Conservation (phyloP, 805 yeast genomes). For the Suhomyces emberorum region DNA sequence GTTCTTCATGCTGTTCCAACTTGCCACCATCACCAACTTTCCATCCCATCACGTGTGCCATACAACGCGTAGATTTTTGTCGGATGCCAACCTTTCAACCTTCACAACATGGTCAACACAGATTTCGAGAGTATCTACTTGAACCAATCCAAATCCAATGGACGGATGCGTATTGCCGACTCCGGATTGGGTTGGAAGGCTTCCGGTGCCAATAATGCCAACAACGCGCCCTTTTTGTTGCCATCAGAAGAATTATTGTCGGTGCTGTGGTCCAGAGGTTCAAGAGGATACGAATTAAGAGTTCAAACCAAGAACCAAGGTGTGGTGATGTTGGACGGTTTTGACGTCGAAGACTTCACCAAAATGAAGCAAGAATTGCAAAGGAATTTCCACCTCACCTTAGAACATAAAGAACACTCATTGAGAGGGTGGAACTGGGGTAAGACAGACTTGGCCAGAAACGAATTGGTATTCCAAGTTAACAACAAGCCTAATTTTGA, state of each 20-base stretch:
- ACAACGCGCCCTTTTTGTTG: conserved; percentile 72
- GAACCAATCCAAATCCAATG: conserved; percentile 79
- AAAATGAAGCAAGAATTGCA: conserved; percentile 80
- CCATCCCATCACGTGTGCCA: background rate
- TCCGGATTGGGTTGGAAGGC: conserved; percentile 99
- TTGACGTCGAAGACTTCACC: conserved; percentile 78
- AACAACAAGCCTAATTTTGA: conserved; percentile 90
- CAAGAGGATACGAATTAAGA: conserved; percentile 85
- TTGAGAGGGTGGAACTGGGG: conserved; percentile 99
- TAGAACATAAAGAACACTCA: conserved; percentile 88
- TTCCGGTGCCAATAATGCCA: conserved; percentile 41
- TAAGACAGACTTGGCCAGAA: conserved; percentile 83
- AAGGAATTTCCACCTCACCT: conserved; percentile 63
- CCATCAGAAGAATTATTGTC: conserved; percentile 83
- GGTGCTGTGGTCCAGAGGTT: conserved; percentile 89
- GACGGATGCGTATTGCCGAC: conserved; percentile 91
- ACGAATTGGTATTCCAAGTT: conserved; percentile 81
- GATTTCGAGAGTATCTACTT: conserved; percentile 90
- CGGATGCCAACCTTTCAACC: background rate
- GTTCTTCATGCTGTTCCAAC: too few relatives aligned
- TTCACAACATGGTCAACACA: conserved; percentile 39
- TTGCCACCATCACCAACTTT: too few relatives aligned
- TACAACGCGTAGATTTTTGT: background rate
- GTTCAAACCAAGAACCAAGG: conserved; percentile 87
- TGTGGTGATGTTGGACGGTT: conserved; percentile 86